Conservation (phyloP, 2,329 filamentous ascomycete genomes). For the Colletotrichum acutatum region DNA sequence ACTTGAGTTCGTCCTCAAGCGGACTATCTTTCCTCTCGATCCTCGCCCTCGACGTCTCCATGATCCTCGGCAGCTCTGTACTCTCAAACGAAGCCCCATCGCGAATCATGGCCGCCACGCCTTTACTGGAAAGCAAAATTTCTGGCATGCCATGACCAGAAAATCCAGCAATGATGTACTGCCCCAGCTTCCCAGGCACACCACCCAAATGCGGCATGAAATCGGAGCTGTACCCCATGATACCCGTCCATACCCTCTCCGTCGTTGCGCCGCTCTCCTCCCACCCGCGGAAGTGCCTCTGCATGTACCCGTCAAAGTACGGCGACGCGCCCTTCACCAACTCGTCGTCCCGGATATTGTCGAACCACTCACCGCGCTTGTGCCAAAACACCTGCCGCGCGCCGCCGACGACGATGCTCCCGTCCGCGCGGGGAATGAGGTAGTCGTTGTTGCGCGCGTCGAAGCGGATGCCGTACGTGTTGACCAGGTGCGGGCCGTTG, state of each 20-base stretch:
- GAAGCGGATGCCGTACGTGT: constrained; percentile 72
- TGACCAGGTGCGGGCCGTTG: constrained; percentile 47
- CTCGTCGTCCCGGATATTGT: constrained; percentile 56
- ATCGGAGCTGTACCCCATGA: constrained; percentile 56
- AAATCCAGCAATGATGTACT: constrained; percentile 58
- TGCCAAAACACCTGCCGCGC: constrained; percentile 44
- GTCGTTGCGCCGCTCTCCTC: constrained; percentile 51
- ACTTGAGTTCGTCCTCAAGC: background rate
- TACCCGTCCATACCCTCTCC: constrained; percentile 48
- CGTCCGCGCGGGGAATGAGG: constrained; percentile 67
- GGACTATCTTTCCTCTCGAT: background rate
- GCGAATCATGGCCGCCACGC: background rate
- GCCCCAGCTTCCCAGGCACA: constrained; percentile 51
- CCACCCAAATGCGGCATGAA: constrained; percentile 54
- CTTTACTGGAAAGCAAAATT: background rate
- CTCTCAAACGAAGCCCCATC: background rate
- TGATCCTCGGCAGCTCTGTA: background rate
- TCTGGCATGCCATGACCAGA: constrained; percentile 45
- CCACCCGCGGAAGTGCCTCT: constrained; percentile 60
- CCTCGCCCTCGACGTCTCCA: background rate
- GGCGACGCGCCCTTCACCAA: constrained; percentile 53
- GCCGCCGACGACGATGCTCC: constrained; percentile 46
- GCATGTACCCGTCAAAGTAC: constrained; percentile 62
- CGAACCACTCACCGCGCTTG: constrained; percentile 51
- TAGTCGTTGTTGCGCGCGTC: constrained; percentile 70